Evolutionary conservation across 2,329 filamentous ascomycete genomes (phyloP).

Genomic region (Colletotrichum graminicola): DNA sequence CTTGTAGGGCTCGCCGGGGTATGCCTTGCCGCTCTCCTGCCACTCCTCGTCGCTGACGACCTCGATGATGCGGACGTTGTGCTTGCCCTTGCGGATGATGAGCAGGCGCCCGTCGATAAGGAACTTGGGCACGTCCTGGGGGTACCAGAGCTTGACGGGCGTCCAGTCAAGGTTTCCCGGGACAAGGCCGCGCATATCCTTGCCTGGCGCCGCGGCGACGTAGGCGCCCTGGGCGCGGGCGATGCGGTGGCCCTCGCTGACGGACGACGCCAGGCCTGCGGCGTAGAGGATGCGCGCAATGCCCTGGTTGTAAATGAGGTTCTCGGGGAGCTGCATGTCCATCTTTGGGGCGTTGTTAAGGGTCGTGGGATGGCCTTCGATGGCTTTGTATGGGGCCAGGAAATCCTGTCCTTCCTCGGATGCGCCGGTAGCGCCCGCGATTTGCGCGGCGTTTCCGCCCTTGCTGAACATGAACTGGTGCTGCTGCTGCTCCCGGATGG

Average conservation of each 20-base stretch:
- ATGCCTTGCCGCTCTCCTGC: conserved; percentile 60
- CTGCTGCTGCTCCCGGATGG: conserved; percentile 69
- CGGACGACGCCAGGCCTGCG: conserved; percentile 68
- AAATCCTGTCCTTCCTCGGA: conserved; percentile 32
- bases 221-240: conserved; percentile 69
- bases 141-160: conserved; percentile 70
- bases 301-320: conserved; percentile 65
- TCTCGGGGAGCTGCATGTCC: conserved; percentile 70
- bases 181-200: conserved; percentile 56
- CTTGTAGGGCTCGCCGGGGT: conserved; percentile 66
- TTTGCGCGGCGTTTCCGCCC: conserved; percentile 15
- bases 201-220: conserved; percentile 66
- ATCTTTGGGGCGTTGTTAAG: conserved; percentile 63
- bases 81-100: conserved; percentile 73
- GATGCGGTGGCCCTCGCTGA: conserved; percentile 70
- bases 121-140: conserved; percentile 69
- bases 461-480: conserved; percentile 65
- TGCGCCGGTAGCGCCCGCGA: conserved; percentile 15
- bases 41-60: conserved; percentile 69
- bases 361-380: conserved; percentile 44
- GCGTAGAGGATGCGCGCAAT: conserved; percentile 72
- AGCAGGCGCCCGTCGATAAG: conserved; percentile 70
- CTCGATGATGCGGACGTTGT: conserved; percentile 72
- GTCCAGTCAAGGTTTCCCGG: conserved; percentile 70
- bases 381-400: conserved; percentile 40